Percentiles rank a stretch among this genome's conserved stretches.
These are phyloP conservation scores for Blepharisma undulans DNA, from an alignment of 169 alveolate genomes.

Conservation along the genomic window DNA sequence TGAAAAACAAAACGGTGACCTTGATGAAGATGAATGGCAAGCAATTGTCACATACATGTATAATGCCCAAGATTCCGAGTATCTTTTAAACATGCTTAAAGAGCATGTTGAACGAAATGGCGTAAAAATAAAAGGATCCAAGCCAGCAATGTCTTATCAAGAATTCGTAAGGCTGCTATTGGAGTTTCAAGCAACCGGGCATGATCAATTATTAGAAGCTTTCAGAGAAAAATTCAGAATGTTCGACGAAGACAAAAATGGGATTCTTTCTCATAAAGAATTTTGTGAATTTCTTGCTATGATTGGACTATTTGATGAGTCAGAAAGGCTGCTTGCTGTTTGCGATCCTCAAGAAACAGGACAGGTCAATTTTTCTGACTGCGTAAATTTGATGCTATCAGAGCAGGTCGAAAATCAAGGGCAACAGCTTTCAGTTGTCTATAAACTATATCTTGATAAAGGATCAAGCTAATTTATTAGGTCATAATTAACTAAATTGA, in stretches of 20 bases:
- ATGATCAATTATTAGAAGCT: constrained; percentile 53
- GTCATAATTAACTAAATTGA: background rate
- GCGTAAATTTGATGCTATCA: background rate
- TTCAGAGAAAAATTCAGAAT: constrained; percentile 45
- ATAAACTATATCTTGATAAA: background rate
- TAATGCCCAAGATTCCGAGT: constrained; percentile 49
- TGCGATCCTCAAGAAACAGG: constrained; percentile 23
- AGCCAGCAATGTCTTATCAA: constrained; percentile 44
- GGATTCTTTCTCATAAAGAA: constrained; percentile 52
- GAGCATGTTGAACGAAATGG: constrained; percentile 9
- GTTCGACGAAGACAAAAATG: constrained; percentile 55
- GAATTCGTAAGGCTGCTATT: constrained; percentile 49
- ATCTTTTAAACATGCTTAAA: constrained; percentile 45
- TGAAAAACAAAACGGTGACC: constrained; percentile 44
- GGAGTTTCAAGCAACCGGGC: constrained; percentile 51
- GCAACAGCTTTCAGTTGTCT: background rate
- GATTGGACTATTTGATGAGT: constrained; percentile 36
- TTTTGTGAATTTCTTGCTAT: constrained; percentile 45
- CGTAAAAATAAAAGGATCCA: constrained; percentile 4
- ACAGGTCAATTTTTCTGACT: background rate
- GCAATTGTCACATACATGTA: constrained; percentile 56
- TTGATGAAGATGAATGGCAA: constrained; percentile 67
- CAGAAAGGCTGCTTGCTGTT: background rate
- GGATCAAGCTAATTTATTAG: background rate
- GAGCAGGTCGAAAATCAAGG: constrained; percentile 11